Conservation (phyloP, 805 yeast species). For the Ogataea salicorniae region DNA sequence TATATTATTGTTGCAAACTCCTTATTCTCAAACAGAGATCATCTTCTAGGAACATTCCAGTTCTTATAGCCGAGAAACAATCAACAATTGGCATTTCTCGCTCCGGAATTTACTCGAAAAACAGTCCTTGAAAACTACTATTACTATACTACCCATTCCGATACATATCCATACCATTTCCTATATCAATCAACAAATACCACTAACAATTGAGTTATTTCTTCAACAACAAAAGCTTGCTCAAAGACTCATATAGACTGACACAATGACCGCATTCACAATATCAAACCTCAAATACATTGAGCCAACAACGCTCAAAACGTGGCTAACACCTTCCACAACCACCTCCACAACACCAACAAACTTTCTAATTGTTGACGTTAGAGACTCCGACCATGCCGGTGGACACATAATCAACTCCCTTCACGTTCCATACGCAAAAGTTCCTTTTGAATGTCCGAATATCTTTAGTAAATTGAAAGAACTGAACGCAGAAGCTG, state of each 20-base stretch:
- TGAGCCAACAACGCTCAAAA: conserved; percentile 38
- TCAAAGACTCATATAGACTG: background rate
- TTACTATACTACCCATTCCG: too few species aligned
- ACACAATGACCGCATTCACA: conserved; percentile 14
- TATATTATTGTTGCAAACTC: too few species aligned
- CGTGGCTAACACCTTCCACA: conserved; percentile 35
- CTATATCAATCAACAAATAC: too few species aligned
- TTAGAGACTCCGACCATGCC: conserved; percentile 73
- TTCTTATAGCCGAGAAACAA: too few species aligned
- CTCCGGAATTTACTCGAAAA: too few species aligned
- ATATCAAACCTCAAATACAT: conserved; percentile 43
- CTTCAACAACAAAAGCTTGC: background rate
- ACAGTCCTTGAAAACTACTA: too few species aligned
- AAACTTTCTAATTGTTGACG: conserved; percentile 63
- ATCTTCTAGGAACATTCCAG: too few species aligned
- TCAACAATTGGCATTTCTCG: too few species aligned
- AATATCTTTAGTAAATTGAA: conserved; percentile 34
- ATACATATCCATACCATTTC: too few species aligned
- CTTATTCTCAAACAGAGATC: too few species aligned
- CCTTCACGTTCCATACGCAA: conserved; percentile 49
- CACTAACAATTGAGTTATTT: too few species aligned
- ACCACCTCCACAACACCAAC: conserved; percentile 10
- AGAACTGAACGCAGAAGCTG: conserved; percentile 35
- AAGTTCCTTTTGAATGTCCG: conserved; percentile 36
- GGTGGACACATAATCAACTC: conserved; percentile 69